Conservation (phyloP, 345 rosid genomes). For the Cochlearia excelsa region DNA sequence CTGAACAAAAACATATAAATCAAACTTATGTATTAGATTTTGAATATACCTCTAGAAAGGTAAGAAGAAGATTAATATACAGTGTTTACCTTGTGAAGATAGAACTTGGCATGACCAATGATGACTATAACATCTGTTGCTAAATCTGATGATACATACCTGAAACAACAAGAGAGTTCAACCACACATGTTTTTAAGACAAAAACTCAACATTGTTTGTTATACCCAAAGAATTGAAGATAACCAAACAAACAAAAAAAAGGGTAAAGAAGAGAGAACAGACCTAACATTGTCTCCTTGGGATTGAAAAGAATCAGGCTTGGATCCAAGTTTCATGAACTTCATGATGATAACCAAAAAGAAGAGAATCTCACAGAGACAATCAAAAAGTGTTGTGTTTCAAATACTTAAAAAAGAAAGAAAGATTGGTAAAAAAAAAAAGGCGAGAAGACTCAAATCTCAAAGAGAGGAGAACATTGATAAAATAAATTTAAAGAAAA, state of each 20-base stretch:
- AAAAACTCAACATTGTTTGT: neutral
- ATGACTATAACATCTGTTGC: conserved; percentile 59
- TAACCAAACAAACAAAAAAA: neutral
- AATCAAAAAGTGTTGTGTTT: neutral
- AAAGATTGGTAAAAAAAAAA: too few species aligned
- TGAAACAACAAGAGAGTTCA: conserved; percentile 22
- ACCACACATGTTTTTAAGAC: neutral
- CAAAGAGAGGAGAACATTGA: conserved; percentile 36
- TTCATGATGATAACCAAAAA: conserved; percentile 43
- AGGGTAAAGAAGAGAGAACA: conserved; percentile 3
- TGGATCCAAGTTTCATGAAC: conserved; percentile 94
- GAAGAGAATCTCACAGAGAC: neutral
- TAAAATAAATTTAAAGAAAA: conserved; percentile 11
- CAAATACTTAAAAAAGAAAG: neutral
- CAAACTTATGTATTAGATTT: too few species aligned
- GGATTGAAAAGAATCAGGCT: conserved; percentile 73
- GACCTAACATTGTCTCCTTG: conserved; percentile 68
- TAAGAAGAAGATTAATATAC: neutral
- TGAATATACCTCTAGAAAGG: conserved; percentile 2
- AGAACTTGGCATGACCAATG: conserved; percentile 61
- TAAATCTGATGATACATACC: conserved; percentile 70
- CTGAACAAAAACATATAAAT: too few species aligned
- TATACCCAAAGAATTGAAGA: neutral
- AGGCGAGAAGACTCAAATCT: conserved; percentile 36
- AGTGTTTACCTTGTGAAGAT: conserved; percentile 63